phyloP scores from a whole-genome alignment of 1,284 basidiomycete species.

The Schizophyllum amplum region DNA sequence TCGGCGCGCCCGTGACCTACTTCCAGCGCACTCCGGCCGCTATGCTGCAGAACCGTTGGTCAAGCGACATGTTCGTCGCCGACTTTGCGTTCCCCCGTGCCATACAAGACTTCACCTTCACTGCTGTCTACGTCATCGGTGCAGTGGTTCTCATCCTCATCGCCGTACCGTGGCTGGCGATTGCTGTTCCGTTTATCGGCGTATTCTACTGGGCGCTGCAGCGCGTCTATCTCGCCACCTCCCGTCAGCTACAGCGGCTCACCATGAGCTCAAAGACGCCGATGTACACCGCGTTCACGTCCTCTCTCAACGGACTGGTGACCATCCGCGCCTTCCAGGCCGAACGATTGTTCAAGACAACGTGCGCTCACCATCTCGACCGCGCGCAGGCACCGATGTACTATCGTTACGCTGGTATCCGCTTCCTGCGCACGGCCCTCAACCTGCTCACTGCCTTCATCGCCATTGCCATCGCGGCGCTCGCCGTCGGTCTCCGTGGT shows the following conservation, averaged over 20 bases:
- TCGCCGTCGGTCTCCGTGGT: constrained; percentile 17
- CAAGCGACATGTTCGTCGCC: constrained; percentile 12
- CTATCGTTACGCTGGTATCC: constrained; percentile 18
- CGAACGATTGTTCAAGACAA: constrained; percentile 12
- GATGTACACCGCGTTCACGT: constrained; percentile 18
- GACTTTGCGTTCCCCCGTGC: constrained; percentile 13
- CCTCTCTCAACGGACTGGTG: constrained; percentile 16
- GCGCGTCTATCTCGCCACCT: constrained; percentile 15
- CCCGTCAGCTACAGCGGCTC: constrained; percentile 16
- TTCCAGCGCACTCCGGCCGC: constrained; percentile 11
- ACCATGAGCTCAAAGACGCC: constrained; percentile 18
- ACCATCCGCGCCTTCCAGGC: constrained; percentile 18
- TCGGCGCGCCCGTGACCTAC: constrained; percentile 12
- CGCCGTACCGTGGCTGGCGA: constrained; percentile 15
- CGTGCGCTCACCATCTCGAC: constrained; percentile 15
- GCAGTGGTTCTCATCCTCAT: constrained; percentile 14
- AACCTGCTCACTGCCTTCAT: constrained; percentile 16
- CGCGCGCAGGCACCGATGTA: constrained; percentile 19
- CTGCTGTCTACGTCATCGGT: constrained; percentile 15
- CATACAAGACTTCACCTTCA: constrained; percentile 14
- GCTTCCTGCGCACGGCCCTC: constrained; percentile 19
- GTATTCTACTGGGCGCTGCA: constrained; percentile 11
- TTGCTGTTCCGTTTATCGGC: constrained; percentile 11
- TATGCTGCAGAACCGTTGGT: constrained; percentile 12
- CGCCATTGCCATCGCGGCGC: constrained; percentile 13